Conservation (phyloP, 1,284 basidiomycete genomes). For the Stereum hirsutum region DNA sequence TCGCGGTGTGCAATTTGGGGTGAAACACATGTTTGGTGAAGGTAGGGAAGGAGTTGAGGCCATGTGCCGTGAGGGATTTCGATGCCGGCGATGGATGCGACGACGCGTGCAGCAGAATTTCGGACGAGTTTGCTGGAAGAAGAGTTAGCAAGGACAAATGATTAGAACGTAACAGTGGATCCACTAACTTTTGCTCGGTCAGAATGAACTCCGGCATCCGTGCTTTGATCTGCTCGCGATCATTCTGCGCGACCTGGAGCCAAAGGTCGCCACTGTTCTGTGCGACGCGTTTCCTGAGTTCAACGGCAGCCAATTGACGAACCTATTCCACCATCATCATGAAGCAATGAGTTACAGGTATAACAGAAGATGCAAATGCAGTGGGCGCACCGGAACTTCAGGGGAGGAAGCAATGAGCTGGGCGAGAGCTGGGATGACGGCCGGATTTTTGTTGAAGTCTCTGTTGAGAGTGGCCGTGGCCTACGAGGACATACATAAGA, state of each 20-base stretch:
- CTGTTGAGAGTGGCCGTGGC: slow-evolving; percentile 89
- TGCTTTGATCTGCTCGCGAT: slow-evolving; percentile 81
- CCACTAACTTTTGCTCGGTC: slow-evolving; percentile 66
- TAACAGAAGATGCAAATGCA: no score
- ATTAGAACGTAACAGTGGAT: slow-evolving; percentile 1
- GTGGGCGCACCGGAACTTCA: slow-evolving; percentile 55
- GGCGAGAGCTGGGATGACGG: slow-evolving; percentile 88
- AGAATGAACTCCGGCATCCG: slow-evolving; percentile 79
- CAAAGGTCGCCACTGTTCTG: slow-evolving; percentile 81
- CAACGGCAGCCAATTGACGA: slow-evolving; percentile 97
- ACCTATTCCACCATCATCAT: no score
- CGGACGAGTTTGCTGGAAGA: slow-evolving; percentile 71
- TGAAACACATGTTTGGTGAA: slow-evolving; percentile 75
- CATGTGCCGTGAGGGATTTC: slow-evolving; percentile 82
- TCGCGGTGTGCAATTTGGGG: slow-evolving; percentile 73
- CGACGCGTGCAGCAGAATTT: slow-evolving; percentile 85
- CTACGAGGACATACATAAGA: slow-evolving; percentile 28
- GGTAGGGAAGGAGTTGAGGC: slow-evolving; percentile 85
- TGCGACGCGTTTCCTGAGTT: slow-evolving; percentile 88
- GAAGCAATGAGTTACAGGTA: no score
- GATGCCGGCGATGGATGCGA: slow-evolving; percentile 88
- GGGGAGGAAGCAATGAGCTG: slow-evolving; percentile 83
- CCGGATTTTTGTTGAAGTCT: slow-evolving; percentile 86
- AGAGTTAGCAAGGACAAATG: slow-evolving; percentile 5
- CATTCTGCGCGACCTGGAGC: slow-evolving; percentile 62